These are phyloP conservation scores for Candida chauliodis DNA, from an alignment of 805 yeast species.

Conservation along the genomic window DNA sequence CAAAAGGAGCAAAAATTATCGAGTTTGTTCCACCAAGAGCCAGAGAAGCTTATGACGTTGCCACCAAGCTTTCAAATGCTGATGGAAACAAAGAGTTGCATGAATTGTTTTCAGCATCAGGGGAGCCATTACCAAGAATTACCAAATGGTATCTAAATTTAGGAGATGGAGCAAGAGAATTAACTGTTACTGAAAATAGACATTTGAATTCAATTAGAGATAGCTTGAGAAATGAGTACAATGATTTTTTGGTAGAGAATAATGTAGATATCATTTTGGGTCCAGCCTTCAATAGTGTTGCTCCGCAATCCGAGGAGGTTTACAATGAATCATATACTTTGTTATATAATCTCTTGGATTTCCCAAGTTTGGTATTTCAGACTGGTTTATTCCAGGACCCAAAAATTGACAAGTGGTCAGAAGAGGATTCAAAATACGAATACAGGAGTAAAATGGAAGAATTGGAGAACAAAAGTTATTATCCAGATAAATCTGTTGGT, in stretches of 20 bases:
- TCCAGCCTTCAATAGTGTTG: conserved; percentile 66
- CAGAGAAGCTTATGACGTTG: conserved; percentile 57
- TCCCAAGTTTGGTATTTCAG: conserved; percentile 63
- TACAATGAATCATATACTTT: conserved; percentile 81
- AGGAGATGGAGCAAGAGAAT: conserved; percentile 53
- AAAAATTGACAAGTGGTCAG: conserved; percentile 45
- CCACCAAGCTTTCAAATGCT: conserved; percentile 51
- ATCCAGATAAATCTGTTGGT: conserved; percentile 43
- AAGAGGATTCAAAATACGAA: conserved; percentile 23
- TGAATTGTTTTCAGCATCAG: conserved; percentile 50
- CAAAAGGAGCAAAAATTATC: conserved; percentile 56
- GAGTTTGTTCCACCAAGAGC: conserved; percentile 57
- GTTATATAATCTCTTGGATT: conserved; percentile 67
- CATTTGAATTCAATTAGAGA: conserved; percentile 55
- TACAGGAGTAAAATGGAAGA: conserved; percentile 47
- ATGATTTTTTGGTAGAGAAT: conserved; percentile 48
- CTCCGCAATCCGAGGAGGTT: conserved; percentile 61
- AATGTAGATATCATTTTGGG: conserved; percentile 63
- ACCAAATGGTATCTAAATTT: conserved; percentile 58
- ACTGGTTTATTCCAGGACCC: conserved; percentile 61
- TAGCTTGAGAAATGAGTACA: conserved; percentile 52
- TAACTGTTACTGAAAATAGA: conserved; percentile 51
- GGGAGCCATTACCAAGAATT: conserved; percentile 65
- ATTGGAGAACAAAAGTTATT: conserved; percentile 45
- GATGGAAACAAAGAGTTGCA: conserved; percentile 67